Evolutionary conservation across 2,329 filamentous ascomycete genomes (phyloP).

Genomic region (Verticillium zaregamsianum): DNA sequence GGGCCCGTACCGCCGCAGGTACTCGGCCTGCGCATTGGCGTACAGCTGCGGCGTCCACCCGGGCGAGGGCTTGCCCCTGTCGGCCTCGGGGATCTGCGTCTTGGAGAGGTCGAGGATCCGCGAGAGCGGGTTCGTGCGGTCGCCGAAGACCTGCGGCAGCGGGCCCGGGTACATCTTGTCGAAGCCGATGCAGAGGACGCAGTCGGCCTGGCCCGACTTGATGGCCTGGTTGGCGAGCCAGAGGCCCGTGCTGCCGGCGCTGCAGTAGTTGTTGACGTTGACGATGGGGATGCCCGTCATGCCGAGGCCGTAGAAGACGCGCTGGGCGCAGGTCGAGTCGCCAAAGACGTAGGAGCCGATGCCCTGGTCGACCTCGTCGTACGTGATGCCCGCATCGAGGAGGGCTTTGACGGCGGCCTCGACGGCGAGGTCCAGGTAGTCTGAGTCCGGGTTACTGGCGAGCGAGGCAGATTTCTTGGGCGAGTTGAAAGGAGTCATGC

Average conservation of each 20-base stretch:
- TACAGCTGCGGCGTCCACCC: slow-evolving; percentile 1
- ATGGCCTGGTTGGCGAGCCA: slow-evolving; percentile 16
- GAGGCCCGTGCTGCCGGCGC: slow-evolving; percentile 17
- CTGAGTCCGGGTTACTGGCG: slow-evolving; percentile 22
- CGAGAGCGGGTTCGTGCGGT: slow-evolving; percentile 13
- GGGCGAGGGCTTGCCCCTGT: slow-evolving; percentile 1
- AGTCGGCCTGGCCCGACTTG: slow-evolving; percentile 13
- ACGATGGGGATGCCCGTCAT: slow-evolving; percentile 20
- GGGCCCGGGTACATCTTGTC: slow-evolving; percentile 19
- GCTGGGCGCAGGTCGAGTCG: slow-evolving; percentile 17
- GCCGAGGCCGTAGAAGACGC: slow-evolving; percentile 20
- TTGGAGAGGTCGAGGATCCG: slow-evolving; percentile 11
- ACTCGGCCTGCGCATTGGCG: slow-evolving; percentile 2
- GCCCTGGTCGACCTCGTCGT: slow-evolving; percentile 18
- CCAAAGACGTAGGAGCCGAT: slow-evolving; percentile 17
- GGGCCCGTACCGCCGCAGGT: background rate
- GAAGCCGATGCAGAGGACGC: slow-evolving; percentile 19
- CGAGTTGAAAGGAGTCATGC: slow-evolving; percentile 17
- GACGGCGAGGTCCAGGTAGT: slow-evolving; percentile 26
- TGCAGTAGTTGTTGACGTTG: slow-evolving; percentile 20
- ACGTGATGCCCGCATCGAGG: slow-evolving; percentile 19
- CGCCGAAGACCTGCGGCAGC: slow-evolving; percentile 11
- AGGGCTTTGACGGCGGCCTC: slow-evolving; percentile 21
- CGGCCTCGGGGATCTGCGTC: slow-evolving; percentile 2
- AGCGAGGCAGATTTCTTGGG: background rate